phyloP scores from a whole-genome alignment of 345 rosid species.

The Camelina sativa region DNA sequence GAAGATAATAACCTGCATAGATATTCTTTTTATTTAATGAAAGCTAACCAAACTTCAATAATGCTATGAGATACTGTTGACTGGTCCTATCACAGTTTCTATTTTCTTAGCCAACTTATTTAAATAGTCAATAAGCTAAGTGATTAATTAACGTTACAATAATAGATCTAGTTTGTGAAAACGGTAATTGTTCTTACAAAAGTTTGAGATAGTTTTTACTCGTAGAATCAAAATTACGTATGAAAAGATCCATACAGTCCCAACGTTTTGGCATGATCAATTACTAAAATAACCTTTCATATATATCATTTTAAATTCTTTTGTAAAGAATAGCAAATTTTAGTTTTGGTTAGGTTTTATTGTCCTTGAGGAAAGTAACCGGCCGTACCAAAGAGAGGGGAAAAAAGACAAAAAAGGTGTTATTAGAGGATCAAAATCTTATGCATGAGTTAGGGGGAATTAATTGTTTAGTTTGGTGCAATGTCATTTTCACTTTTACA shows the following conservation, averaged over 20 bases:
- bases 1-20: constrained; percentile 21
- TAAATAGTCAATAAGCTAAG: not conserved
- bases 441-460: constrained; percentile 20
- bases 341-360: not conserved
- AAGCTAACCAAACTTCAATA: constrained; percentile 40
- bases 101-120: constrained; percentile 28
- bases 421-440: constrained; percentile 21
- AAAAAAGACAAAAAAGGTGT: not conserved
- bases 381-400: not conserved
- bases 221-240: not conserved
- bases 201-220: not conserved
- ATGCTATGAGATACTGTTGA: constrained; percentile 29
- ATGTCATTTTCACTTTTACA: constrained; percentile 31
- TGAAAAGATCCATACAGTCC: not conserved
- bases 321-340: not conserved
- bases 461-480: constrained; percentile 32
- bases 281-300: not conserved
- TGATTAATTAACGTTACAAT: constrained; percentile 6
- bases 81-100: constrained; percentile 28
- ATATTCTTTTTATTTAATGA: constrained; percentile 16
- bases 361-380: not conserved
- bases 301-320: not conserved
- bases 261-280: constrained; percentile 17
- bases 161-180: constrained; percentile 12
- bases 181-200: not conserved